phyloP scores from a whole-genome alignment of 371 early-diverging fungal species.

The Globomyces sp. region DNA sequence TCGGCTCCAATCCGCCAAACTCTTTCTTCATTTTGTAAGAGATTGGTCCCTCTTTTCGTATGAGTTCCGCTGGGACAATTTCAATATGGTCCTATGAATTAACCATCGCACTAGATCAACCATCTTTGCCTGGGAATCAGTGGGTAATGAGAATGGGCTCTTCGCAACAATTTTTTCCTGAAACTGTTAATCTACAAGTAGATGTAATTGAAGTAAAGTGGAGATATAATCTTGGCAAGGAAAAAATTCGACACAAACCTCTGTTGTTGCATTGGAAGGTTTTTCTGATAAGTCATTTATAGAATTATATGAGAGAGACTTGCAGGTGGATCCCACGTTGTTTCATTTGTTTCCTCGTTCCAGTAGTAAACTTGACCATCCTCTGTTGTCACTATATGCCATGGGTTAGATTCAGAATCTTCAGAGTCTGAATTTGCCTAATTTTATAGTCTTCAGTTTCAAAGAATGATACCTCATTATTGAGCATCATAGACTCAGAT shows the following conservation, averaged over 20 bases:
- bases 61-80: slow-evolving; percentile 41
- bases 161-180: no score
- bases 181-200: no score
- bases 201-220: no score
- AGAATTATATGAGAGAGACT: neutral
- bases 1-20: slow-evolving; percentile 29
- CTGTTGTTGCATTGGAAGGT: neutral
- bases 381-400: slow-evolving; percentile 32
- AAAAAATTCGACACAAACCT: no score
- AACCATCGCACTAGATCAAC: no score
- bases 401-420: slow-evolving; percentile 18
- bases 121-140: no score
- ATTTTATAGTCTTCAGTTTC: neutral
- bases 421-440: slow-evolving; percentile 10
- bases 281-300: neutral
- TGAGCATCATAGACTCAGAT: neutral
- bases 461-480: neutral
- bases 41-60: slow-evolving; percentile 44
- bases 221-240: no score
- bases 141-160: no score
- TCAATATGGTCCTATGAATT: slow-evolving; percentile 29
- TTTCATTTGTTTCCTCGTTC: slow-evolving; percentile 44
- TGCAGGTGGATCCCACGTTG: slow-evolving; percentile 41
- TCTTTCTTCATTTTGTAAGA: slow-evolving; percentile 35
- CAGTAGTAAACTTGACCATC: slow-evolving; percentile 48